phyloP scores from a whole-genome alignment of 345 rosid genomes.

The Dimocarpus longan region DNA sequence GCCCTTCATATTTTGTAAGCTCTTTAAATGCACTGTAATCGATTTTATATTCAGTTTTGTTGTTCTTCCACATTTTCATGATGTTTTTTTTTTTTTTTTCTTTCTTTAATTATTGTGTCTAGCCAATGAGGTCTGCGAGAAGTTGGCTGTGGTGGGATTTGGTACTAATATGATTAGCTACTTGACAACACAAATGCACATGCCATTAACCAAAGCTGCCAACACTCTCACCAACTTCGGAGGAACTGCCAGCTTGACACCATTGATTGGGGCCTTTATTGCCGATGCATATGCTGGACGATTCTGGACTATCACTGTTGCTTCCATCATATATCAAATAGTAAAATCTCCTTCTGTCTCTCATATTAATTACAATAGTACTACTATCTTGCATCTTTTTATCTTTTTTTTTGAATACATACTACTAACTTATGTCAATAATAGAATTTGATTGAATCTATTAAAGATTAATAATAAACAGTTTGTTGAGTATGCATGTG shows the following conservation, averaged over 20 bases:
- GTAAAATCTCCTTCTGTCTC: constrained; percentile 30
- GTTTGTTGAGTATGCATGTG: no score
- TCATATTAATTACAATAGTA: no score
- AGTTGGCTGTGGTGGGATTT: constrained; percentile 88
- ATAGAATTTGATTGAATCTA: no score
- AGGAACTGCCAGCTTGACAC: constrained; percentile 81
- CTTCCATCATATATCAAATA: constrained; percentile 74
- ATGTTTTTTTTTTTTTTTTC: not conserved
- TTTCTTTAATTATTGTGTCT: constrained; percentile 4
- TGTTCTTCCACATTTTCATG: not conserved
- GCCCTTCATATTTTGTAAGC: constrained; percentile 78
- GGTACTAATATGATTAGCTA: constrained; percentile 83
- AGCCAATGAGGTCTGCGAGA: constrained; percentile 92
- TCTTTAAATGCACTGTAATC: not conserved
- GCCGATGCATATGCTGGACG: constrained; percentile 88
- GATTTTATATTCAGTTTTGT: constrained; percentile 3
- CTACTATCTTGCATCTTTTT: no score
- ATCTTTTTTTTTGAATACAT: no score
- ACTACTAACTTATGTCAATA: no score
- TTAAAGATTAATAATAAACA: not conserved
- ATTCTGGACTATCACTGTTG: constrained; percentile 73
- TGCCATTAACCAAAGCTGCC: constrained; percentile 92
- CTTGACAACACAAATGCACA: constrained; percentile 75
- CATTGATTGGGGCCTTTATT: constrained; percentile 83
- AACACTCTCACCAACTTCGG: constrained; percentile 89